phyloP scores from a whole-genome alignment of 108 stramenopile species.

The Chaetoceros tenuissimus region DNA sequence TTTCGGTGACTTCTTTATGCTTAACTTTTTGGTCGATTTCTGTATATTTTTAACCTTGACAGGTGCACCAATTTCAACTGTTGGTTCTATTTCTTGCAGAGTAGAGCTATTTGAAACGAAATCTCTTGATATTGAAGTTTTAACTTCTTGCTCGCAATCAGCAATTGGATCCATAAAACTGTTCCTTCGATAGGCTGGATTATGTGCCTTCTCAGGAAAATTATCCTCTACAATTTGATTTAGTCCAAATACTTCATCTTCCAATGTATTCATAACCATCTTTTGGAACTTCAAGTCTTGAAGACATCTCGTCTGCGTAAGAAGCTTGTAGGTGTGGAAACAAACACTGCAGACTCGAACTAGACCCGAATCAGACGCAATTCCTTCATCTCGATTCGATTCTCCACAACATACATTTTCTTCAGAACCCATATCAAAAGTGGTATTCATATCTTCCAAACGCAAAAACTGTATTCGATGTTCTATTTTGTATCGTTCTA shows the following conservation, averaged over 20 bases:
- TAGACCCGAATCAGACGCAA: not conserved
- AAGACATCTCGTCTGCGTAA: not conserved
- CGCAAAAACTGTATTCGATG: not conserved
- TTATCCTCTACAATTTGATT: not conserved
- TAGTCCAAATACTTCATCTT: not conserved
- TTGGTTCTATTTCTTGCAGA: not conserved
- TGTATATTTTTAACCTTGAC: not conserved
- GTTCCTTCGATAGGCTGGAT: not conserved
- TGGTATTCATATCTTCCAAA: not conserved
- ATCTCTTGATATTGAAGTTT: not conserved
- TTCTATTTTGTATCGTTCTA: not conserved
- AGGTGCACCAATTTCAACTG: not conserved
- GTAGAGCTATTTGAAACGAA: not conserved
- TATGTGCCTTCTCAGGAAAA: not conserved
- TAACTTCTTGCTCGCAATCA: not conserved
- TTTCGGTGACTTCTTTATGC: not conserved
- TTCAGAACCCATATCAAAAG: not conserved
- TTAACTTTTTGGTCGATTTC: not conserved
- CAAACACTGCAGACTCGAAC: not conserved
- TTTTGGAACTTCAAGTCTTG: not conserved
- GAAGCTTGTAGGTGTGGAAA: not conserved
- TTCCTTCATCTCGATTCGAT: not conserved
- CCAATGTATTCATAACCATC: not conserved
- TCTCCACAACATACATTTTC: too few relatives aligned
- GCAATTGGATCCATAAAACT: not conserved